Evolutionary conservation across 768 basidiomycete species (phyloP), one percentile per base, ranked within the genome.

Genomic region (Kwoniella mangroviensis): DNA sequence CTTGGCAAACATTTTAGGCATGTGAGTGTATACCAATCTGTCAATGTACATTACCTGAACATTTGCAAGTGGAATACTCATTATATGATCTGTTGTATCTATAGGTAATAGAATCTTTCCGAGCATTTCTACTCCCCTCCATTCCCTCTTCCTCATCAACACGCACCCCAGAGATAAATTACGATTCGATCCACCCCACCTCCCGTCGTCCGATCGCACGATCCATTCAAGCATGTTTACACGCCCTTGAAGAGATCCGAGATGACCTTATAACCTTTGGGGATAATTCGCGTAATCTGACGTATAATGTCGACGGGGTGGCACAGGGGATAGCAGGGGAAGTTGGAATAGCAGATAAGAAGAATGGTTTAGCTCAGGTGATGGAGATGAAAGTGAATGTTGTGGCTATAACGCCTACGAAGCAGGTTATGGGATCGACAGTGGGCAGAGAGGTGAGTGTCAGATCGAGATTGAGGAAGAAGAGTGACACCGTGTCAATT

Each of bases 1-100:
- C 24, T 77, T 7, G 79, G 79, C 22, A 80, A 80, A 59, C 79
- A 80, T 60, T 72, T 80, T 51, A 68, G 79, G 45, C 79, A 80
- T 74, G 79, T 77, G 55, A 71, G 77, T 68, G 41, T 7, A 49
- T 49, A n/a, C 3, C 40, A 15, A 41, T 56, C 6, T 56, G 9
- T 34, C 34, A 34, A 5, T 34, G 9, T 34, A 34, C 34, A 34
- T 7, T 34, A 7, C 34, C 34, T 7, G 34, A 7, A 34, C 34
- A 34, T 34, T 34, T 34, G 34, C 34, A 34, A 34, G 34, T 34
- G 34, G 34, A 34, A 34, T 34, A 34, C 34, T 34, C 34, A 34
- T 34, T 7, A 34, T 34, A 4, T 34, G 34, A 34, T 34, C 34
- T 34, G 34, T 34, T 34, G 6, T 34, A 34, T 34, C 34, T 34